Percentiles rank a stretch among this genome's conserved stretches.
phyloP scores from a whole-genome alignment of 345 rosid species.

The Salix brachista region DNA sequence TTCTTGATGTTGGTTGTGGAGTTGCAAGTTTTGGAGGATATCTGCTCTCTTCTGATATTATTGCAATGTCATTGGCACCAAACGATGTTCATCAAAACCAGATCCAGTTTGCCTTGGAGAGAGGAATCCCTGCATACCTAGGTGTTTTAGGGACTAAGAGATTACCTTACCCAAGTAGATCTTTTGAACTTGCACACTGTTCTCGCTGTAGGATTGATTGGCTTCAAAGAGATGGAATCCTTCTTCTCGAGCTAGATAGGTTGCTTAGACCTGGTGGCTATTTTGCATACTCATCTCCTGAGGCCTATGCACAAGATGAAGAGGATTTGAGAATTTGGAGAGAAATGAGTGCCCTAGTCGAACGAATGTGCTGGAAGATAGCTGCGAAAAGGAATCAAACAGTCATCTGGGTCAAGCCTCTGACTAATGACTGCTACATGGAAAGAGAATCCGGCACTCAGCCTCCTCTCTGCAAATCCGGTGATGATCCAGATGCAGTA shows the following conservation, averaged over 20 bases:
- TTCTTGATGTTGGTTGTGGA: slow-evolving; percentile 98
- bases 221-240: slow-evolving; percentile 98
- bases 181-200: slow-evolving; percentile 96
- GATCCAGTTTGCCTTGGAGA: slow-evolving; percentile 95
- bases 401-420: slow-evolving; percentile 93
- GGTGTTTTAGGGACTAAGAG: slow-evolving; percentile 96
- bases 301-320: slow-evolving; percentile 97
- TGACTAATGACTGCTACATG: slow-evolving; percentile 82
- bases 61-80: slow-evolving; percentile 92
- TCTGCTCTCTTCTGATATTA: slow-evolving; percentile 77
- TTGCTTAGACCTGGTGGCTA: slow-evolving; percentile 97
- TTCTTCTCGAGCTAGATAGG: slow-evolving; percentile 96
- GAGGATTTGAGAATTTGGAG: slow-evolving; percentile 91
- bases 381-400: slow-evolving; percentile 93
- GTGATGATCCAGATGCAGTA: slow-evolving; percentile 85
- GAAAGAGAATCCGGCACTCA: slow-evolving; percentile 73
- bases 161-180: slow-evolving; percentile 98
- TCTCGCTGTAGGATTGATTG: slow-evolving; percentile 98
- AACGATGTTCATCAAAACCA: slow-evolving; percentile 99
- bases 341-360: slow-evolving; percentile 92
- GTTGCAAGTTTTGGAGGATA: slow-evolving; percentile 99
- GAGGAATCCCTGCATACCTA: slow-evolving; percentile 98
- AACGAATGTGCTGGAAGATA: slow-evolving; percentile 92
- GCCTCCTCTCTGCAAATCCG: slow-evolving; percentile 89
- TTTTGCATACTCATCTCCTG: slow-evolving; percentile 98